Conservation (phyloP, 2,329 filamentous ascomycete species). For the Pseudopithomyces chartarum region DNA sequence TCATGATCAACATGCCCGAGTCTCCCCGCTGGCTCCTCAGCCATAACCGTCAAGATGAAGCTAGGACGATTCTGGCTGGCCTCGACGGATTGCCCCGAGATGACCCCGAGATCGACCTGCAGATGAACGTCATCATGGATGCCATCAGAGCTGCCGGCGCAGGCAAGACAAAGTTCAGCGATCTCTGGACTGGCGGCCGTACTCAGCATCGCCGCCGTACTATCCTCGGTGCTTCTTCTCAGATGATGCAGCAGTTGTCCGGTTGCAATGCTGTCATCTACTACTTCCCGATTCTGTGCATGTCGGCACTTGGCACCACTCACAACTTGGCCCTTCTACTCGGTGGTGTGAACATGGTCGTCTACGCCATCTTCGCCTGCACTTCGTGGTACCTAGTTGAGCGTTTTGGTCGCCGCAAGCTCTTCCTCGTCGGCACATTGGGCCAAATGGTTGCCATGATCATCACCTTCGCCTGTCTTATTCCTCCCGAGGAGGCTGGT, state of each 20-base stretch:
- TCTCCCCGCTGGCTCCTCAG: slow-evolving; percentile 52
- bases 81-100: slow-evolving; percentile 49
- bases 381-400: slow-evolving; percentile 69
- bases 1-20: slow-evolving; percentile 51
- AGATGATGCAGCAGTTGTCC: slow-evolving; percentile 53
- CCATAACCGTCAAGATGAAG: slow-evolving; percentile 49
- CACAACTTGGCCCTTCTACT: slow-evolving; percentile 52
- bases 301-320: slow-evolving; percentile 57
- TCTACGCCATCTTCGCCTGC: slow-evolving; percentile 61
- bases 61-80: slow-evolving; percentile 51
- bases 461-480: slow-evolving; percentile 5
- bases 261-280: slow-evolving; percentile 40
- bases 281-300: slow-evolving; percentile 48
- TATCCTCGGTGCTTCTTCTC: slow-evolving; percentile 57
- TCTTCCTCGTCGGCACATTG: slow-evolving; percentile 49
- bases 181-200: slow-evolving; percentile 54
- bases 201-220: slow-evolving; percentile 55
- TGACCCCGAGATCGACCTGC: slow-evolving; percentile 51
- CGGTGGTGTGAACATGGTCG: slow-evolving; percentile 59
- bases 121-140: slow-evolving; percentile 51
- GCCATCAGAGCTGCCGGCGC: slow-evolving; percentile 53
- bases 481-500: not conserved
- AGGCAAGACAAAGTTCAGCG: slow-evolving; percentile 30
- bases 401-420: slow-evolving; percentile 58
- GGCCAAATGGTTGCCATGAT: slow-evolving; percentile 63